Percentiles rank a stretch among this genome's conserved stretches.
phyloP scores from a whole-genome alignment of 768 basidiomycete genomes.

The Phlebiopsis gigantea region DNA sequence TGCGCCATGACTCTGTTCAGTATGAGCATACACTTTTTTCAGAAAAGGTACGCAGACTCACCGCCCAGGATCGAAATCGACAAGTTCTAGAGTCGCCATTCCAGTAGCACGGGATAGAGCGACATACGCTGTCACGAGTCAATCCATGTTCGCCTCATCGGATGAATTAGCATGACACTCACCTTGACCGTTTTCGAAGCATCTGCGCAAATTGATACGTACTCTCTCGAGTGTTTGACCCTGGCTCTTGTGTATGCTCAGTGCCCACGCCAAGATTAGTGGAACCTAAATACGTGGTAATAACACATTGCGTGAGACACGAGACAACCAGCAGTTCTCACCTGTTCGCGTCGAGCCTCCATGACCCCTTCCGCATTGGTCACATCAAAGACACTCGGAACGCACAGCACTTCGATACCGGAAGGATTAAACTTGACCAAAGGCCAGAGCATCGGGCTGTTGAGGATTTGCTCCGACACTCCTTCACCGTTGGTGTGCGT shows the following conservation, averaged over 20 bases:
- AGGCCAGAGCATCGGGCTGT: not conserved
- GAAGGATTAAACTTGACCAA: slow-evolving; percentile 17
- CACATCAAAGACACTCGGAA: slow-evolving; percentile 47
- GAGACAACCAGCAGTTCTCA: slow-evolving; percentile 19
- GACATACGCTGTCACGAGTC: slow-evolving; percentile 57
- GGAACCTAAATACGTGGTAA: slow-evolving; percentile 34
- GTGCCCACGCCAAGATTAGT: slow-evolving; percentile 77
- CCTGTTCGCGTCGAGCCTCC: slow-evolving; percentile 60
- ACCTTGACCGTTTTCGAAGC: slow-evolving; percentile 84
- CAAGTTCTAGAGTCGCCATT: slow-evolving; percentile 60
- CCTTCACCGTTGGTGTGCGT: no score
- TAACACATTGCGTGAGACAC: not conserved
- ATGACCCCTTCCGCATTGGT: slow-evolving; percentile 39
- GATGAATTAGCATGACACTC: not conserved
- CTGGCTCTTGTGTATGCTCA: slow-evolving; percentile 87
- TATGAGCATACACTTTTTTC: not conserved
- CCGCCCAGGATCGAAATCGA: slow-evolving; percentile 60
- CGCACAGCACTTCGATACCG: slow-evolving; percentile 34
- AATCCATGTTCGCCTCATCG: no score
- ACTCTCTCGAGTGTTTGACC: slow-evolving; percentile 86
- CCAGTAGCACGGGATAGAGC: slow-evolving; percentile 72
- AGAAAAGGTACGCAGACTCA: slow-evolving; percentile 19
- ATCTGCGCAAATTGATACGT: slow-evolving; percentile 67
- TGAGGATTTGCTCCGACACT: not conserved
- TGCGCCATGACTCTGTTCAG: slow-evolving; percentile 56